Evolutionary conservation across 2,329 filamentous ascomycete genomes (phyloP), one percentile per base, ranked within the genome.

Genomic region (Malbranchea zuffiana): DNA sequence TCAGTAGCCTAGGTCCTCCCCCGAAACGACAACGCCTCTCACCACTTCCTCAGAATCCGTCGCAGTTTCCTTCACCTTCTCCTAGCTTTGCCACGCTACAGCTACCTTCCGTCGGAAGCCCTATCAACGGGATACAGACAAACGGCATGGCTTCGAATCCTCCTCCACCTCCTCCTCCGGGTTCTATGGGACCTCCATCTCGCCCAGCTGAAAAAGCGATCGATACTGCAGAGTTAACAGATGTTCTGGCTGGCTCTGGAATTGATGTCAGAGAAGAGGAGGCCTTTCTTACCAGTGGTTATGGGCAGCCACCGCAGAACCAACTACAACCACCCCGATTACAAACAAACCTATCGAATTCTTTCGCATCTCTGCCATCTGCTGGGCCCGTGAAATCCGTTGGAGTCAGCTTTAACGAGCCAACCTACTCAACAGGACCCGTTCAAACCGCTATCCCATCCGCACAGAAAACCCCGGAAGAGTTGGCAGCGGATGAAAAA

Each of bases 201-300:
- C 63, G 72, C 26, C 75, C 74, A 8, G 62, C 56, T 8, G 65
- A 68, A 6, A 67, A 68, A 44, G 65, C 67, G 27, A 70, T 68
- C 38, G 60, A 74, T 59, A 57, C 60, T 33, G 57, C 87, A 49
- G 84, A 93, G 50, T 72, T 87, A 30, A 83, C 80, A 46, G 87
- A 95, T 61, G 82, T 86, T 34, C 62, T 94, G 37, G 79, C 80
- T 12, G 83, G 82, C 12, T 88, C 85, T 11, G 86, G 85, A 33
- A 85, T 95, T 45, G 83, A 94, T 63, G 62, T 94, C 31, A 78
- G 80, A 41, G 85, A 85, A 46, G 87, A 94, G 57, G 84, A 92
- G 52, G 82, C 86, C 49, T 82, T 77, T 47, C 69, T 90, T 57
- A 78, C 83, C 29, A 77, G 53, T 52, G 65, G 53, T 52, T 69